phyloP scores from a whole-genome alignment of 169 alveolate species.

The Plasmodium gallinaceum region DNA sequence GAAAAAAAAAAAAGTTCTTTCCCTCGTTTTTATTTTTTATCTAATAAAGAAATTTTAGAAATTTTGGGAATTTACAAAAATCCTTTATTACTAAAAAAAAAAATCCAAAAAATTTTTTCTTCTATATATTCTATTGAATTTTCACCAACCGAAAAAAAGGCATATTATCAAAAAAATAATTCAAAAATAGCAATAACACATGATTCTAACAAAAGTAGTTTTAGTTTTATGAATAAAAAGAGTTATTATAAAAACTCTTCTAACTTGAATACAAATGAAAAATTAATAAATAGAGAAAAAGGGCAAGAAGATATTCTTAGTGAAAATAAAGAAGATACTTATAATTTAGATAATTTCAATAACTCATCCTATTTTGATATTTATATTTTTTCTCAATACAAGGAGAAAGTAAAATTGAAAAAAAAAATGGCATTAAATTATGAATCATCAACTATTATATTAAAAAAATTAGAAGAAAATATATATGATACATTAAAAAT shows the following conservation, averaged over 20 bases:
- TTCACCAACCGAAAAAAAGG: constrained; percentile 78
- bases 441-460: constrained; percentile 55
- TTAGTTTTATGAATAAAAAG: constrained; percentile 3
- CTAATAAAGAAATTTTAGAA: constrained; percentile 95
- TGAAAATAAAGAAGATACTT: neutral
- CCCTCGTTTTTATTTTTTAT: constrained; percentile 96
- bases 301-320: neutral
- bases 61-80: constrained; percentile 94
- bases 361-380: constrained; percentile 53
- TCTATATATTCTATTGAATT: constrained; percentile 91
- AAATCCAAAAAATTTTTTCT: constrained; percentile 94
- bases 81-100: constrained; percentile 93
- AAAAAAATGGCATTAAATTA: constrained; percentile 52
- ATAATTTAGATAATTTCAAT: constrained; percentile 3
- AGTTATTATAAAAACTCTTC: constrained; percentile 8
- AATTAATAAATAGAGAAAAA: constrained; percentile 10
- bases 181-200: constrained; percentile 9
- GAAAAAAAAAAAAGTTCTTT: constrained; percentile 93
- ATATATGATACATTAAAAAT: constrained; percentile 56
- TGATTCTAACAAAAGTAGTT: constrained; percentile 27
- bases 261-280: constrained; percentile 1
- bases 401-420: constrained; percentile 43
- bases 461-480: constrained; percentile 67
- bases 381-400: constrained; percentile 52
- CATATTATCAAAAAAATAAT: constrained; percentile 29